phyloP scores from a whole-genome alignment of 257 asterid genomes.

The Nicotiana undulata region DNA sequence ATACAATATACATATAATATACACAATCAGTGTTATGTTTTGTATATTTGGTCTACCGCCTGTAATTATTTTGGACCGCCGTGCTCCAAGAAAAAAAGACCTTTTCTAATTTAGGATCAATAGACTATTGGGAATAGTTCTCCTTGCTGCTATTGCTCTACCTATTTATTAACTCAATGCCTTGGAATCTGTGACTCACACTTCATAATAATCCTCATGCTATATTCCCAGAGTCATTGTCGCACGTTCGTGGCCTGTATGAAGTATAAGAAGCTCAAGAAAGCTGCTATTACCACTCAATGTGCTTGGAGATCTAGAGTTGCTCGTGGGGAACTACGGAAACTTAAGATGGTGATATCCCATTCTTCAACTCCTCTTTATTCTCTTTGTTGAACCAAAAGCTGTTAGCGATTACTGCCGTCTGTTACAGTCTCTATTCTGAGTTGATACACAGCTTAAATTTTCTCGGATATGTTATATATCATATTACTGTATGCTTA shows the following conservation, averaged over 20 bases:
- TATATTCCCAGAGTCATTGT: constrained; percentile 25
- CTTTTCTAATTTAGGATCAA: neutral
- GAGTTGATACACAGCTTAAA: neutral
- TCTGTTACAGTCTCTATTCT: neutral
- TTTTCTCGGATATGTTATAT: neutral
- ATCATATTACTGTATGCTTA: neutral
- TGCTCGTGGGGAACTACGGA: constrained; percentile 27
- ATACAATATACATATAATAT: too few relatives aligned
- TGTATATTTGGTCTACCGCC: too few relatives aligned
- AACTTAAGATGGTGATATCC: constrained; percentile 31
- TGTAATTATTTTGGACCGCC: too few relatives aligned
- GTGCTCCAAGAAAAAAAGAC: too few relatives aligned
- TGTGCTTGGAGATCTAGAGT: constrained; percentile 33
- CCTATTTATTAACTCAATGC: neutral
- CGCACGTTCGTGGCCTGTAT: constrained; percentile 25
- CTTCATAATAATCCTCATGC: neutral
- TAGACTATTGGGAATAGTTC: neutral
- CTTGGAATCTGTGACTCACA: neutral
- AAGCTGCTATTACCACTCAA: constrained; percentile 36
- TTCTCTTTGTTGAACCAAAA: neutral
- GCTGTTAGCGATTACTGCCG: neutral
- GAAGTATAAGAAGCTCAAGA: constrained; percentile 23
- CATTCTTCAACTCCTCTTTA: neutral
- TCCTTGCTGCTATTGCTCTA: neutral
- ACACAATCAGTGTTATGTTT: too few relatives aligned